Evolutionary conservation across 805 yeast species (phyloP).

Genomic region (Wickerhamiella parazyma): DNA sequence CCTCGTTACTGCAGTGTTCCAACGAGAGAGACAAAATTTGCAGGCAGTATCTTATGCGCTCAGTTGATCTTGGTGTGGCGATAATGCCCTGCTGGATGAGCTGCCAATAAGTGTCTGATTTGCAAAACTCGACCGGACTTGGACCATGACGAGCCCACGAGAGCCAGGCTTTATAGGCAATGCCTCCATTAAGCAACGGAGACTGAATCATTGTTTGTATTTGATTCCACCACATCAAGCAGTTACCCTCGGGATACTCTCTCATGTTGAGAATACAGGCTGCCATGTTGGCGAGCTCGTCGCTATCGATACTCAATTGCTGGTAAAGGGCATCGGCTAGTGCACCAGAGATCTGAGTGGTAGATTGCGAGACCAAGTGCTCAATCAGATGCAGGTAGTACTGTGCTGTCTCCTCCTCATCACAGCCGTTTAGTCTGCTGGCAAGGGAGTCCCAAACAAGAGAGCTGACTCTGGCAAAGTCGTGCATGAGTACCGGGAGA

Average conservation of each 20-base stretch:
- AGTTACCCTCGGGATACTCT: background rate
- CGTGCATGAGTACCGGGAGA: background rate
- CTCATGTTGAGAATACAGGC: background rate
- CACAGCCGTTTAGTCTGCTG: background rate
- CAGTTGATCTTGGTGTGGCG: conserved; percentile 36
- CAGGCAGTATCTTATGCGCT: conserved; percentile 52
- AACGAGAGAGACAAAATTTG: conserved; percentile 53
- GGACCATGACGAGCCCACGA: conserved; percentile 5
- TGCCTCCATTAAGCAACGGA: background rate
- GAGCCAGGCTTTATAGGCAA: conserved; percentile 4
- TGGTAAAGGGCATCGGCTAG: background rate
- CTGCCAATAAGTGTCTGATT: conserved; percentile 37
- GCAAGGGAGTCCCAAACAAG: background rate
- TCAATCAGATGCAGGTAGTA: background rate
- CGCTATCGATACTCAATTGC: background rate
- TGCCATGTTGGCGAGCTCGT: background rate
- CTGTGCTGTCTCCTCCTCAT: background rate
- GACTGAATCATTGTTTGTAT: background rate
- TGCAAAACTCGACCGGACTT: background rate
- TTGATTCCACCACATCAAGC: background rate
- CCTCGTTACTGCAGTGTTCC: conserved; percentile 23
- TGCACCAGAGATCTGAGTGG: background rate
- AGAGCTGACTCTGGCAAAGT: background rate
- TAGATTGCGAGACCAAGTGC: background rate
- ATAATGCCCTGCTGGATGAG: conserved; percentile 43